Percentiles rank a stretch among this genome's conserved stretches.
Evolutionary conservation across 805 yeast species (phyloP).

Genomic region (Myxozyma neotropica): DNA sequence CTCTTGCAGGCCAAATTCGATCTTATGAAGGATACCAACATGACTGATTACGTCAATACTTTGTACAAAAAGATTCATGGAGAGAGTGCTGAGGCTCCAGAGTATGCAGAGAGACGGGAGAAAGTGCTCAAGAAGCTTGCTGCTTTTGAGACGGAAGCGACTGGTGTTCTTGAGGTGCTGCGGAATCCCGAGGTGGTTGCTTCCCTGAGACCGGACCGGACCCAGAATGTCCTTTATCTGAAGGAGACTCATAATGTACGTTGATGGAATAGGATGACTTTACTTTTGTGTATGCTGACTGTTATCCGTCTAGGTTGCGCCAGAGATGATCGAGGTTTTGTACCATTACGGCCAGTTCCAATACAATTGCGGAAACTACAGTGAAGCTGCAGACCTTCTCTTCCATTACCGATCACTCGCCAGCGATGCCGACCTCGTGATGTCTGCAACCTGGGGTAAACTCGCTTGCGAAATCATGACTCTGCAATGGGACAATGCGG

Average conservation of each 20-base stretch:
- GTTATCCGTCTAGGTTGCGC: slow-evolving; percentile 20
- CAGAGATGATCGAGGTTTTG: slow-evolving; percentile 51
- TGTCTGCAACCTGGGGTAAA: slow-evolving; percentile 69
- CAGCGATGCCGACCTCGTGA: slow-evolving; percentile 52
- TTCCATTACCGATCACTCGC: slow-evolving; percentile 59
- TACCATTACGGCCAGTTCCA: slow-evolving; percentile 64
- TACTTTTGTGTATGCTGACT: background rate
- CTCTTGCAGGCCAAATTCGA: slow-evolving; percentile 55
- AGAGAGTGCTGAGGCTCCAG: slow-evolving; percentile 47
- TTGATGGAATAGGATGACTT: too few species aligned
- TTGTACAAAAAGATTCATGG: slow-evolving; percentile 49
- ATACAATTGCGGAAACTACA: slow-evolving; percentile 65
- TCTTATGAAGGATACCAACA: slow-evolving; percentile 58
- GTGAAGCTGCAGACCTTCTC: slow-evolving; percentile 59
- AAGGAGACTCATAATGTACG: slow-evolving; percentile 47
- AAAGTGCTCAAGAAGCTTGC: slow-evolving; percentile 43
- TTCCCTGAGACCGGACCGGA: slow-evolving; percentile 57
- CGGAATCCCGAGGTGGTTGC: slow-evolving; percentile 55
- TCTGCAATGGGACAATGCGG: slow-evolving; percentile 55
- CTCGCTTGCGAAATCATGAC: slow-evolving; percentile 62
- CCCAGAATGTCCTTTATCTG: slow-evolving; percentile 54
- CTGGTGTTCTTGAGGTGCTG: slow-evolving; percentile 21
- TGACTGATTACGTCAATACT: slow-evolving; percentile 54
- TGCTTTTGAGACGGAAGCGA: slow-evolving; percentile 31
- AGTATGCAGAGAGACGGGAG: slow-evolving; percentile 43